Evolutionary conservation across 2,329 filamentous ascomycete species (phyloP).

Genomic region (Colletotrichum spaethianum): DNA sequence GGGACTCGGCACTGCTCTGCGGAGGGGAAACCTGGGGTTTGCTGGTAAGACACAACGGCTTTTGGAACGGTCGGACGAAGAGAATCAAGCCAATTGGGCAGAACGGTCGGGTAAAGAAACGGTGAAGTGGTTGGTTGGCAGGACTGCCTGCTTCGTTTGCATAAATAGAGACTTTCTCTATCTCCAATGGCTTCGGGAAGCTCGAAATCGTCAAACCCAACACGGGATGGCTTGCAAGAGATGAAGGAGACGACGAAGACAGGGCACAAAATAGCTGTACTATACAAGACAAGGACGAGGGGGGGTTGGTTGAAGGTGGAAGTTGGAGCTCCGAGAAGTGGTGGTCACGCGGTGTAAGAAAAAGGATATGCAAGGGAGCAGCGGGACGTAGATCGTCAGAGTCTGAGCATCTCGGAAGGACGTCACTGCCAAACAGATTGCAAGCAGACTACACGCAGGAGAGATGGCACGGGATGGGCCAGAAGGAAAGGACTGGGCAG

Average conservation of each 20-base stretch:
- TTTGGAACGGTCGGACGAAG: conserved; percentile 37
- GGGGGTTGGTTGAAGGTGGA: conserved; percentile 7
- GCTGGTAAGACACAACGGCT: conserved; percentile 41
- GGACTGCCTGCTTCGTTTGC: conserved; percentile 12
- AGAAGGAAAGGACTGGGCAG: conserved; percentile 28
- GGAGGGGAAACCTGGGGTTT: conserved; percentile 42
- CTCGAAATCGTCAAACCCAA: not conserved
- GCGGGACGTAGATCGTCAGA: conserved; percentile 33
- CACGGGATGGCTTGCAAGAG: not conserved
- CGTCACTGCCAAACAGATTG: conserved; percentile 26
- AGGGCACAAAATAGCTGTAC: not conserved
- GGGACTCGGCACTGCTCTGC: conserved; percentile 42
- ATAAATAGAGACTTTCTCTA: conserved; percentile 1
- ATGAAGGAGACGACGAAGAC: not conserved
- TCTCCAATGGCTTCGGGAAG: not conserved
- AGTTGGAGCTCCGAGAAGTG: conserved; percentile 18
- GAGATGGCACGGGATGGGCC: conserved; percentile 14
- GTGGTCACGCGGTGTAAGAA: conserved; percentile 37
- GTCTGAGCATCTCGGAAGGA: conserved; percentile 29
- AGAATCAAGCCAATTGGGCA: conserved; percentile 25
- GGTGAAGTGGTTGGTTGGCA: conserved; percentile 3
- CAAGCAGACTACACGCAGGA: conserved; percentile 10
- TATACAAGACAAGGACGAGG: conserved; percentile 1
- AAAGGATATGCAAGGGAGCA: conserved; percentile 35
- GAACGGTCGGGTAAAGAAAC: not conserved